Conservation (phyloP, 352 stramenopile genomes). For the Phytopythium chamaehyphon region DNA sequence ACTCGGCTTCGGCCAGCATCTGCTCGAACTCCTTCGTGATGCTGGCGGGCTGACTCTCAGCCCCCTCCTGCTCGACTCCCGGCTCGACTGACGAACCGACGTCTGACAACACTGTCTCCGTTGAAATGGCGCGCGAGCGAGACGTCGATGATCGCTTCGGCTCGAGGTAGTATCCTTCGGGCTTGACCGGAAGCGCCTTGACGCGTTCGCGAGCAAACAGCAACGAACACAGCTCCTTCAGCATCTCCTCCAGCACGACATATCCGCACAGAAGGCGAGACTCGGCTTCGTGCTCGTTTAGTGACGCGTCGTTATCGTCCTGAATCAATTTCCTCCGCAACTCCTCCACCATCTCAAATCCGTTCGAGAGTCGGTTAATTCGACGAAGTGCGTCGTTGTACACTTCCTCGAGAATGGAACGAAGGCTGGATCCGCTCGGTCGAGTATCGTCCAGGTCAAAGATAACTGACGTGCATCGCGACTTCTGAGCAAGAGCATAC, state of each 20-base stretch:
- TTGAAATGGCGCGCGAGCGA: slow-evolving; percentile 23
- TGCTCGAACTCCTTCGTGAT: slow-evolving; percentile 69
- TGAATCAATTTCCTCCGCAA: slow-evolving; percentile 62
- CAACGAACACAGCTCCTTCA: slow-evolving; percentile 83
- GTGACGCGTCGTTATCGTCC: slow-evolving; percentile 53
- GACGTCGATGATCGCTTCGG: slow-evolving; percentile 38
- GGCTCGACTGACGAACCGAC: slow-evolving; percentile 18
- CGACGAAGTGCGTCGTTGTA: slow-evolving; percentile 60
- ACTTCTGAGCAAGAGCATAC: slow-evolving; percentile 64
- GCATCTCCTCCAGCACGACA: slow-evolving; percentile 80
- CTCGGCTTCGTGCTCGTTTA: slow-evolving; percentile 65
- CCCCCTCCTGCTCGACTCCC: neutral
- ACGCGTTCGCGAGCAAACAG: slow-evolving; percentile 75
- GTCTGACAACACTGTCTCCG: slow-evolving; percentile 43
- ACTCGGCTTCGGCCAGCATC: slow-evolving; percentile 65
- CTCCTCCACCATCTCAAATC: slow-evolving; percentile 33
- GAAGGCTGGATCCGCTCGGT: slow-evolving; percentile 43
- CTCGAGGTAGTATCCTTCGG: slow-evolving; percentile 81
- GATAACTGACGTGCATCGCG: slow-evolving; percentile 36
- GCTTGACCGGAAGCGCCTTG: slow-evolving; percentile 67
- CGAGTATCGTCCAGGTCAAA: slow-evolving; percentile 51
- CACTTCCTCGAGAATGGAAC: slow-evolving; percentile 79
- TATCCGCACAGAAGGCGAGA: slow-evolving; percentile 64
- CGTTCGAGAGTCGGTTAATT: slow-evolving; percentile 56
- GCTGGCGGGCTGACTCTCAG: slow-evolving; percentile 25